Percentiles rank a stretch among this genome's conserved stretches.
Conservation (phyloP, 371 early-diverging fungal genomes). For the Paraphysoderma sedebokerense region DNA sequence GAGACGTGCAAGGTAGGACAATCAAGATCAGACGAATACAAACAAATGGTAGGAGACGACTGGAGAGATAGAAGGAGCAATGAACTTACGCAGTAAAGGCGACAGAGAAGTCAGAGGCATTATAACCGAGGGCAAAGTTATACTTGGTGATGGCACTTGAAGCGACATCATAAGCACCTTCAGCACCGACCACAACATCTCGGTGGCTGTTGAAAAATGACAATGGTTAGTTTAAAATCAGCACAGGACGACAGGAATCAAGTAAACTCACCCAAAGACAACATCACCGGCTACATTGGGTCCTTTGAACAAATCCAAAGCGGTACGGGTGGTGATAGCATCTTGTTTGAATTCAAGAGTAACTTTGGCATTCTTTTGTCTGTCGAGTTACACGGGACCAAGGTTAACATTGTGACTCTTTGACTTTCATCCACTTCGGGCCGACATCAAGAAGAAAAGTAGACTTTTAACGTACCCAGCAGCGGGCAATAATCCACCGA, state of each 20-base stretch:
- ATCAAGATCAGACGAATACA: background rate
- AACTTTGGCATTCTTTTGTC: constrained; percentile 51
- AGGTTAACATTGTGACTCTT: background rate
- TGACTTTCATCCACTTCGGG: background rate
- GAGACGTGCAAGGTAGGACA: too few relatives aligned
- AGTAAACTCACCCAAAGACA: constrained; percentile 27
- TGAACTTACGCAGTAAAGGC: too few relatives aligned
- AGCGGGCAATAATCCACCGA: constrained; percentile 23
- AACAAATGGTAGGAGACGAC: too few relatives aligned
- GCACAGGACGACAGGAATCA: background rate
- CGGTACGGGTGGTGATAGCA: constrained; percentile 46
- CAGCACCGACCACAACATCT: constrained; percentile 12
- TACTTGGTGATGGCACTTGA: constrained; percentile 62
- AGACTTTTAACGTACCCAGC: constrained; percentile 11
- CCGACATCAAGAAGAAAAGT: background rate
- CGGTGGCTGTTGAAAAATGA: constrained; percentile 11
- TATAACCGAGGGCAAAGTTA: constrained; percentile 71
- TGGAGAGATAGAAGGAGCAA: too few relatives aligned
- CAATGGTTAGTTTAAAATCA: constrained; percentile 1
- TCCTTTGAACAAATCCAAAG: constrained; percentile 62
- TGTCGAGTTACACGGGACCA: too few relatives aligned
- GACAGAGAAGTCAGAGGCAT: constrained; percentile 68
- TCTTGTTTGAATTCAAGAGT: constrained; percentile 69
- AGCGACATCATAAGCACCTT: constrained; percentile 76
- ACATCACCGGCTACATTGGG: constrained; percentile 57